A percentile compares a stretch with the other conserved stretches of the same genome.
Conservation (phyloP, 2,329 filamentous ascomycete species). For the Volutella citrinella region DNA sequence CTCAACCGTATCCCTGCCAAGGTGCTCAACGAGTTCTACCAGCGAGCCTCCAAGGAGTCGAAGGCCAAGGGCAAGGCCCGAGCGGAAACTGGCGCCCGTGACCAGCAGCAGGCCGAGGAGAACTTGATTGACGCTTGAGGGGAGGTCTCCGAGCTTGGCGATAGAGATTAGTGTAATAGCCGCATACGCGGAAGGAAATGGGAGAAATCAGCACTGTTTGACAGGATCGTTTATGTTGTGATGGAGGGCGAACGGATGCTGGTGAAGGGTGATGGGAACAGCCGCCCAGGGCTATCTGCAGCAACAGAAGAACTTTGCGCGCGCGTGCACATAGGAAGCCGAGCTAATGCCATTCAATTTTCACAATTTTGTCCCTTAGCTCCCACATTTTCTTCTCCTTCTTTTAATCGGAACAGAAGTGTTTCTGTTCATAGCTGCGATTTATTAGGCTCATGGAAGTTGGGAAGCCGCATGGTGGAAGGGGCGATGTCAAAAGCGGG, state of each 20-base stretch:
- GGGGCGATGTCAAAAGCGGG: slow-evolving; percentile 19
- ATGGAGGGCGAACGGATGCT: too few relatives aligned
- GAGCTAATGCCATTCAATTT: slow-evolving; percentile 31
- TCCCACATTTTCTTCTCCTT: too few relatives aligned
- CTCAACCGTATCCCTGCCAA: slow-evolving; percentile 92
- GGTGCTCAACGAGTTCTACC: slow-evolving; percentile 79
- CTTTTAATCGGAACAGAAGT: too few relatives aligned
- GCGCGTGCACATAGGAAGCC: slow-evolving; percentile 28
- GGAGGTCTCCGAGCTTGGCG: slow-evolving; percentile 17
- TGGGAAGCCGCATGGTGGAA: too few relatives aligned
- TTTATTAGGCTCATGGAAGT: slow-evolving; percentile 7
- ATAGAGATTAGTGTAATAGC: slow-evolving; percentile 25
- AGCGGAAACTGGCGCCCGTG: slow-evolving; percentile 37
- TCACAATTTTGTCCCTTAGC: too few relatives aligned
- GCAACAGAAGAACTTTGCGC: slow-evolving; percentile 21
- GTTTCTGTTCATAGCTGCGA: too few relatives aligned
- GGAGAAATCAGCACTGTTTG: slow-evolving; percentile 20
- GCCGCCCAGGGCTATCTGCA: slow-evolving; percentile 6
- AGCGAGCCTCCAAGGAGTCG: slow-evolving; percentile 60
- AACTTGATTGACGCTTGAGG: slow-evolving; percentile 59
- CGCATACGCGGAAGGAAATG: slow-evolving; percentile 18
- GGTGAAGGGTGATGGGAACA: slow-evolving; percentile 14
- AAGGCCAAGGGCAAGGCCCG: slow-evolving; percentile 61
- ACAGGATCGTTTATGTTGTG: slow-evolving; percentile 22
- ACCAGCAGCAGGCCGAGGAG: slow-evolving; percentile 47